Evolutionary conservation across 31 red algal species (phyloP), one percentile per base, ranked within the genome.

Genomic region (Endocladia muricata): DNA sequence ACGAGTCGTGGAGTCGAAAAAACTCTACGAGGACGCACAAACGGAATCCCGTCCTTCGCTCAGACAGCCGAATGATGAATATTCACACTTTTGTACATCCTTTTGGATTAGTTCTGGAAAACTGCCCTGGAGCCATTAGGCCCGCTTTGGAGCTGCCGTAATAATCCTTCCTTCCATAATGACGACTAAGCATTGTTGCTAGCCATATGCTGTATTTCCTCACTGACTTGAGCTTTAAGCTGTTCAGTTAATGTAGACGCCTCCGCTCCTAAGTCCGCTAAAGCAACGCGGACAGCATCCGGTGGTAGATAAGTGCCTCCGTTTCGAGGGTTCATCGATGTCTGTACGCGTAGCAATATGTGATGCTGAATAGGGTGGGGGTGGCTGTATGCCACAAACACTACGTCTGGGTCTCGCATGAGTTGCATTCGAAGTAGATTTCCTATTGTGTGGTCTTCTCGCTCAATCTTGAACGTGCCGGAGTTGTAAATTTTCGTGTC

Each of bases 351-450:
- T 2, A 98, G 31, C 7, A 89, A 41, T 1, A 98, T 86, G 71
- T 95, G 87, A 85, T 98, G 91, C 39, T 92, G 58, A 37, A 95
- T 58, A 54, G 96, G 96, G 54, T 98, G 96, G 11, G 96, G 96
- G 38, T 89, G 84, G 43, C 72, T 70, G 72, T 98, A 98, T 35
- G 80, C 96, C 5, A 86, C 92, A 54, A 93, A 98, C 31, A 89
- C 66, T 3, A 98, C 96, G 39, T 92, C 74, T 39, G 76, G 76
- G 70, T 98, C 96, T 54, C 91, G 84, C 31, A 98, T 41, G 33
- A 98, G 89, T 69, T 98, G 96, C 91, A 91, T 94, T 61, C 96
- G 90, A 28, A 98, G 26, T 52, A 94, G 68, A 83, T 98, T 98
- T 19, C 81, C 96, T 0, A 98, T 48, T 1, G 96, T 98, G 55